Conservation (phyloP, 805 yeast genomes). For the Hanseniaspora thailandica region DNA sequence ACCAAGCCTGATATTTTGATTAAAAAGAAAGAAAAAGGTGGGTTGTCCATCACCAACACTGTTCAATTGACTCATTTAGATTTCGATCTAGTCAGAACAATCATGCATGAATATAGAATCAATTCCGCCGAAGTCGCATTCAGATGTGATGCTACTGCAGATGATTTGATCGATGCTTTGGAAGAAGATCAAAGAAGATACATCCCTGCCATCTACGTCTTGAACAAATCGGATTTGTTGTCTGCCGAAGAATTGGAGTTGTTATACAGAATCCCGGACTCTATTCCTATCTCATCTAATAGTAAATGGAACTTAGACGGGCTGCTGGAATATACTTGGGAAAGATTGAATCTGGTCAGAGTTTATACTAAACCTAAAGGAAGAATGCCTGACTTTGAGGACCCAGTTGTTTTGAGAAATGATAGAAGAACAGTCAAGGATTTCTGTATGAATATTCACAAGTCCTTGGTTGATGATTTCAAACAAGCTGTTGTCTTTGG, state of each 20-base stretch:
- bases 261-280: slow-evolving; percentile 84
- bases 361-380: slow-evolving; percentile 98
- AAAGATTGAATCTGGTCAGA: slow-evolving; percentile 74
- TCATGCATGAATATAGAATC: slow-evolving; percentile 87
- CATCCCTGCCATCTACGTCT: slow-evolving; percentile 88
- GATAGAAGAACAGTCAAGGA: slow-evolving; percentile 82
- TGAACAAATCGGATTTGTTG: slow-evolving; percentile 91
- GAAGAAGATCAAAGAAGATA: slow-evolving; percentile 85
- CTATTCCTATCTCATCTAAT: slow-evolving; percentile 93
- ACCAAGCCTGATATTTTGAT: slow-evolving; percentile 85
- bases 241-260: slow-evolving; percentile 87
- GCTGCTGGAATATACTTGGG: slow-evolving; percentile 92
- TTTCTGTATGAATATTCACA: slow-evolving; percentile 93
- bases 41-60: slow-evolving; percentile 84
- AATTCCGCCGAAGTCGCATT: slow-evolving; percentile 93
- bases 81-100: slow-evolving; percentile 88
- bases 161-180: slow-evolving; percentile 85
- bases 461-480: slow-evolving; percentile 84
- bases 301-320: slow-evolving; percentile 96
- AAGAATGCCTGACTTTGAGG: slow-evolving; percentile 78
- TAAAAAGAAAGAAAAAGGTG: slow-evolving; percentile 91
- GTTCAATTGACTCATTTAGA: slow-evolving; percentile 86
- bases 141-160: slow-evolving; percentile 96
- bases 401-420: slow-evolving; percentile 83
- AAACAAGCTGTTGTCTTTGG: slow-evolving; percentile 90